Evolutionary conservation across 2,329 filamentous ascomycete genomes (phyloP).

Genomic region (Cryphonectria radicalis): DNA sequence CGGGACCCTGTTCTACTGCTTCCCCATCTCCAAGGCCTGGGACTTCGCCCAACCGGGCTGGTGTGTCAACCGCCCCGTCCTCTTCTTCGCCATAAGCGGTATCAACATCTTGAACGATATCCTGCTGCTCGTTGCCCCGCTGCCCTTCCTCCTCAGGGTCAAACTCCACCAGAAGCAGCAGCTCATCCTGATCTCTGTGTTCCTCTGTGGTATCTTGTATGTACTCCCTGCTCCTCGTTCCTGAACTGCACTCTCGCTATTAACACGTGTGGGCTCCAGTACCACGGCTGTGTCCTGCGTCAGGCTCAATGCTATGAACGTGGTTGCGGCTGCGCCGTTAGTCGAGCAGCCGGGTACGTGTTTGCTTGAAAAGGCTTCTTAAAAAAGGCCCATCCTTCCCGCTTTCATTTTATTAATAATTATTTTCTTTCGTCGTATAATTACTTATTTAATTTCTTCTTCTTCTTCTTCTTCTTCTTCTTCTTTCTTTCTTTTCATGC

Average conservation of each 20-base stretch:
- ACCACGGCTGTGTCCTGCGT: conserved; percentile 32
- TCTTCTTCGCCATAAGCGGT: conserved; percentile 37
- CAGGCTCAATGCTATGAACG: conserved; percentile 32
- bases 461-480: no score
- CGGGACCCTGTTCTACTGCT: conserved; percentile 35
- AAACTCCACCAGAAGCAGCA: conserved; percentile 46
- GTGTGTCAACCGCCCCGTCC: conserved; percentile 32
- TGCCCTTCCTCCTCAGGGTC: conserved; percentile 39
- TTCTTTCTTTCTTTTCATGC: background rate
- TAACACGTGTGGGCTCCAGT: background rate
- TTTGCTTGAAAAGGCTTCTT: background rate
- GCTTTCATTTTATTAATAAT: background rate
- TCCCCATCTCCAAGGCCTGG: conserved; percentile 35
- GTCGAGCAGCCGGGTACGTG: conserved; percentile 25
- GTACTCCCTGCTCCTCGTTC: background rate
- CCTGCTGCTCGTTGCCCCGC: conserved; percentile 35
- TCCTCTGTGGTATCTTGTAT: conserved; percentile 42
- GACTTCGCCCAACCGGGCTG: conserved; percentile 22
- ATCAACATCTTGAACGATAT: conserved; percentile 39
- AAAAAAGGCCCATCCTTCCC: no score
- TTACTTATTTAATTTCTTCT: no score
- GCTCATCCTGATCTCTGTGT: conserved; percentile 45
- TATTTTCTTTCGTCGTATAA: no score
- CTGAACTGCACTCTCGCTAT: background rate
- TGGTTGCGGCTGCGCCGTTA: conserved; percentile 23